phyloP scores from a whole-genome alignment of 805 yeast species.

The Candida germanica region DNA sequence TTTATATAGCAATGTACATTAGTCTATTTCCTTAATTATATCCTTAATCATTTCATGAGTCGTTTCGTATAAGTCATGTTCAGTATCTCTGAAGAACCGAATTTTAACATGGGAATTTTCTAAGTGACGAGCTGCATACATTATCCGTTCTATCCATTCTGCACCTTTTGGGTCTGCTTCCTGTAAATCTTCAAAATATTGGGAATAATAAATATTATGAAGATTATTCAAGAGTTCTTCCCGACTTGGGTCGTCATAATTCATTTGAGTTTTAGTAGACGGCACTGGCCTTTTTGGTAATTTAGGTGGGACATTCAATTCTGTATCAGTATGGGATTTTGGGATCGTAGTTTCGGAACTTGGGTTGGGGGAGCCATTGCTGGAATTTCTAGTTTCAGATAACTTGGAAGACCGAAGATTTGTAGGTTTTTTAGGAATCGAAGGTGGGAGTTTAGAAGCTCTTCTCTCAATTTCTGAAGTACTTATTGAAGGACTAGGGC shows the following conservation, averaged over 20 bases:
- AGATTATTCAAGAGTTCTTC: constrained; percentile 12
- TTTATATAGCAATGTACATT: constrained; percentile 1
- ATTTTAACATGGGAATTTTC: constrained; percentile 28
- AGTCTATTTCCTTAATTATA: constrained; percentile 8
- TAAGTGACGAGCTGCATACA: constrained; percentile 25
- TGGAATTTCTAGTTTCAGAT: constrained; percentile 16
- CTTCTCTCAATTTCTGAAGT: constrained; percentile 1
- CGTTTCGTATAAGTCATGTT: constrained; percentile 27
- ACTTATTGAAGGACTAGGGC: constrained; percentile 22
- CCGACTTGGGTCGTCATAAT: constrained; percentile 12
- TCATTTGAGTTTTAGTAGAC: background rate
- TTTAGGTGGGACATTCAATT: constrained; percentile 1
- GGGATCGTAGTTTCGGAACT: background rate
- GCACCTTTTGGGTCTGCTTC: constrained; percentile 36
- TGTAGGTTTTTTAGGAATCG: constrained; percentile 48
- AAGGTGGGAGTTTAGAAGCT: constrained; percentile 32
- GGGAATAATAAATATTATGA: constrained; percentile 14
- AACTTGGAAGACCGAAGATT: constrained; percentile 23
- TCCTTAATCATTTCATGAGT: constrained; percentile 14
- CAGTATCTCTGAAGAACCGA: constrained; percentile 33
- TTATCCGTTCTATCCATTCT: constrained; percentile 33
- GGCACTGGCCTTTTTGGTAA: constrained; percentile 12
- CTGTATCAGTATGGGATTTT: constrained; percentile 10
- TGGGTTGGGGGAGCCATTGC: constrained; percentile 16
- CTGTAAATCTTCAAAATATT: constrained; percentile 23